These are phyloP conservation scores for Syzygium syzygioides DNA, from an alignment of 441 rosid species.

Conservation along the genomic window DNA sequence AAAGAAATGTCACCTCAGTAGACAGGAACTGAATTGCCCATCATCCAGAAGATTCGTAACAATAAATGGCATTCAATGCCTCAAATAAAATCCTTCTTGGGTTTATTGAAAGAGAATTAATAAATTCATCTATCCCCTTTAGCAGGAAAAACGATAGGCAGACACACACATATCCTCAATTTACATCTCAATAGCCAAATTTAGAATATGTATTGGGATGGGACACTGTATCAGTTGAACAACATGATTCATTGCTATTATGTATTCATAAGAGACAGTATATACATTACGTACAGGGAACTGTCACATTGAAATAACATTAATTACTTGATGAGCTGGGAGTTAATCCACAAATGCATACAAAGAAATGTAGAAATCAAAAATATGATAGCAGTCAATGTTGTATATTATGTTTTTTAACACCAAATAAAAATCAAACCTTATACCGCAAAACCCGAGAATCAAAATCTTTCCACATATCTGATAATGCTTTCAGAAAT, in stretches of 20 bases:
- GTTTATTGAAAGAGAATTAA: background rate
- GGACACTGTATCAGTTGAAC: background rate
- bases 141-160: background rate
- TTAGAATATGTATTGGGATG: background rate
- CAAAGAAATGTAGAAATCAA: background rate
- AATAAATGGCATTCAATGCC: background rate
- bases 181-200: background rate
- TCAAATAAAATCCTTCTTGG: background rate
- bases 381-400: background rate
- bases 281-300: background rate
- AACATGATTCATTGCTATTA: background rate
- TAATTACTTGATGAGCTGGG: background rate
- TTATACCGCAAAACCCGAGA: conserved; percentile 93
- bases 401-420: background rate
- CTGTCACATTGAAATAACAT: background rate
- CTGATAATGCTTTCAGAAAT: conserved; percentile 91
- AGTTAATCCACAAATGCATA: background rate
- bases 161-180: background rate
- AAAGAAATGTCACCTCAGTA: background rate
- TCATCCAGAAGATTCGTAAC: background rate
- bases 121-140: background rate
- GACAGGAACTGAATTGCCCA: background rate
- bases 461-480: conserved; percentile 99
- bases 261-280: background rate
- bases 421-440: conserved; percentile 38